Evolutionary conservation across 208 protist genomes (phyloP), one percentile per base, ranked within the genome.

Genomic region (Crithidia fasciculata): DNA sequence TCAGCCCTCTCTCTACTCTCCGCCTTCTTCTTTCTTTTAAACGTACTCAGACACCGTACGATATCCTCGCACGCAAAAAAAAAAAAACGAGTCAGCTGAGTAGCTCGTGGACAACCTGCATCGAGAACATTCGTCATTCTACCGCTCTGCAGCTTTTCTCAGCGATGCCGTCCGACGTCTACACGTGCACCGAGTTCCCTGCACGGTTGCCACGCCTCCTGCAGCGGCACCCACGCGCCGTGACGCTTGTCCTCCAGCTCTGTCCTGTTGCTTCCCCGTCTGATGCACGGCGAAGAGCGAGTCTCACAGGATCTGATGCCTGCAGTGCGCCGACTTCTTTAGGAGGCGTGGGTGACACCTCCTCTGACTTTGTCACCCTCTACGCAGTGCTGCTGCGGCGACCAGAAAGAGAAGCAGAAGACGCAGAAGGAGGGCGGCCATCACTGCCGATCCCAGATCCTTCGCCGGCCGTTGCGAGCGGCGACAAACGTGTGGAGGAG

Each of bases 231-330:
- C 65, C 65, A 9, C 49, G 12, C 0, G 65, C 66, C 8, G 18
- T 37, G 8, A 5, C 9, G 10, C 65, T 78, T 16, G 39, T 61
- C 12, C 73, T 78, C 0, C 65, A 78, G 45, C 65, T 78, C 16
- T 28, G 47, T 2, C 65, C 65, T 16, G 40, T 63, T n/a, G 36
- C 28, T 8, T 15, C 55, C 36, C 39, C 64, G 4, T 28, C 59
- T 12, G 59, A 50, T 36, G 28, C 18, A 41, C 45, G 54, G 45
- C 45, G 54, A 28, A 53, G 10, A 28, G 28, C 28, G 28, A 28
- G 28, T 28, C 28, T 28, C 28, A 28, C 28, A 28, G 28, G 28
- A 28, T 28, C 28, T 28, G 28, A 28, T 28, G 28, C 28, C 28
- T 28, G 28, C 28, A 28, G 28, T 28, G 28, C 28, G 1, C 28